Conservation (phyloP, 2,329 filamentous ascomycete genomes). For the Bimuria novae-zelandiae region DNA sequence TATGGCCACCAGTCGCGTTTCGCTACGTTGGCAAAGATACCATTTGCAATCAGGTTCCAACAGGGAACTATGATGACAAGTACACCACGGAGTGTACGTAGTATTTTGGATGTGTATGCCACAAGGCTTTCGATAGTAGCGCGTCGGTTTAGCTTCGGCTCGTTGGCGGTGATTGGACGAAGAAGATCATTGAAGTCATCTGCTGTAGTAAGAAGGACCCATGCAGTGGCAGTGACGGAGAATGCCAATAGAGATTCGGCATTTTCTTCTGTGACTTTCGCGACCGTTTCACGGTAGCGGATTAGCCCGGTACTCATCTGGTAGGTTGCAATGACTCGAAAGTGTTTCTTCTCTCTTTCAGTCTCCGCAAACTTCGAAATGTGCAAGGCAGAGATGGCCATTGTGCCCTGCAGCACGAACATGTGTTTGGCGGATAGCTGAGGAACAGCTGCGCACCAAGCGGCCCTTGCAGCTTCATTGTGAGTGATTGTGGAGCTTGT, state of each 20-base stretch:
- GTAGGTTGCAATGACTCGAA: conserved; percentile 25
- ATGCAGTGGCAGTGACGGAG: conserved; percentile 22
- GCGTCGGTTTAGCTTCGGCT: not conserved
- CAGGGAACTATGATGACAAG: conserved; percentile 32
- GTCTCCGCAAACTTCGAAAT: conserved; percentile 37
- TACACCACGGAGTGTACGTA: conserved; percentile 26
- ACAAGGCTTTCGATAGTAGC: conserved; percentile 5
- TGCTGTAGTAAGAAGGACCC: conserved; percentile 18
- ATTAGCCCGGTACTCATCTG: conserved; percentile 32
- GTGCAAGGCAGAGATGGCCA: conserved; percentile 52
- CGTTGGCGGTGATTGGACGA: conserved; percentile 1
- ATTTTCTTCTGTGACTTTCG: conserved; percentile 44
- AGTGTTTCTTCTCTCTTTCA: conserved; percentile 15
- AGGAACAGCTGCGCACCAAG: conserved; percentile 33
- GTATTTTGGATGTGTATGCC: conserved; percentile 11
- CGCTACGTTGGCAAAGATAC: conserved; percentile 21
- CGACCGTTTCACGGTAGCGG: conserved; percentile 25
- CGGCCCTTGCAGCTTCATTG: conserved; percentile 14
- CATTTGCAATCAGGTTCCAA: conserved; percentile 25
- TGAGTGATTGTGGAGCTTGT: conserved; percentile 28
- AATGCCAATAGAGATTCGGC: conserved; percentile 46
- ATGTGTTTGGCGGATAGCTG: conserved; percentile 42
- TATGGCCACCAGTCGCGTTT: conserved; percentile 35
- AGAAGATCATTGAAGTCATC: conserved; percentile 21
- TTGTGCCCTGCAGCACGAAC: conserved; percentile 50